Base-by-base conservation (phyloP, 441 rosid genomes). In the Omphalea diandra region DNA sequence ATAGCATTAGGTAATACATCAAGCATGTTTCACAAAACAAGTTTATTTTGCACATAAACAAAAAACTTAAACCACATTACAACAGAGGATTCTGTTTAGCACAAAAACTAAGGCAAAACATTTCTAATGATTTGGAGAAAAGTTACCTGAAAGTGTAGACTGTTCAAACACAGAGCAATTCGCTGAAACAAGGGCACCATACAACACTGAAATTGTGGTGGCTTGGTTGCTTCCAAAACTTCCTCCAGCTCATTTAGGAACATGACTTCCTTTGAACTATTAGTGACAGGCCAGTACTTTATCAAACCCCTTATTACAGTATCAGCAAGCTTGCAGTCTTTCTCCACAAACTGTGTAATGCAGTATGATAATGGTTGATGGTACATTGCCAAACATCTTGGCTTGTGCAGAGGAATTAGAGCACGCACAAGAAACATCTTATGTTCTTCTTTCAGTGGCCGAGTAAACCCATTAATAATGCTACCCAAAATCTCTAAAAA, bases 201-300 rank as follows among this genome's bases (percentile, higher is more conserved):
- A 74, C 93, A 90, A 24, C 86, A 81, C 73, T 87, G 93, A 72
- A 92, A 92, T 77, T 92, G 96, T 15, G 88, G 60, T 49, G 75
- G 76, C 76, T 84, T 91, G 65, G 93, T 88, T 57, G 86, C 89
- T 85, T 92, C 98, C 57, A 92, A 69, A 43, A 83, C 81, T 75
- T 92, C 97, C 83, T 92, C 97, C 77, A 92, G 73, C 70, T 90
- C 97, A 81, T 83, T 82, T 67, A 92, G 86, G 77, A 88, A 92
- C 94, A 92, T 87, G 67, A 92, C 90, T 78, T 91, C 96, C 86
- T 91, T 91, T 63, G 94, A 82, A 76, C 96, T 89, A 77, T 91
- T 91, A 22, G 94, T 87, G 60, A 88, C 72, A 1, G 94, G 98
- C 98, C 98, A 92, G 72, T 83, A 92, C 84, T 90, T 92, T 58